Conservation (phyloP, 805 yeast genomes). For the Candida piceae region DNA sequence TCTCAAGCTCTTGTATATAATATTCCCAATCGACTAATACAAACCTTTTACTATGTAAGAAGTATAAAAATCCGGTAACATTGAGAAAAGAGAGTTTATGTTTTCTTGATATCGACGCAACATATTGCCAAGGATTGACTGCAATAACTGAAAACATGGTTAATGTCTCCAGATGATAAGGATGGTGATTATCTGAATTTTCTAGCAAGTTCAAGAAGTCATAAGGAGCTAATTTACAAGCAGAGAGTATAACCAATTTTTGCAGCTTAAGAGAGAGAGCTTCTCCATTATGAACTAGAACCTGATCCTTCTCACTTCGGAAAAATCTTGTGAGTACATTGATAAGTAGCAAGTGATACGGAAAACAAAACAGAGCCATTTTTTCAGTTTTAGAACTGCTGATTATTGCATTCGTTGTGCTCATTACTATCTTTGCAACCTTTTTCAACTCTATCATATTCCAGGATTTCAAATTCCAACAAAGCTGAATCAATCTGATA, state of each 20-base stretch:
- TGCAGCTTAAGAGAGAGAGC: constrained; percentile 1
- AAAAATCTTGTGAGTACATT: constrained; percentile 15
- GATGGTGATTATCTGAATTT: constrained; percentile 6
- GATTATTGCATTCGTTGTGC: constrained; percentile 6
- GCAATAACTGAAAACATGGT: constrained; percentile 15
- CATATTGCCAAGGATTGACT: constrained; percentile 24
- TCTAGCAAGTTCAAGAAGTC: constrained; percentile 12
- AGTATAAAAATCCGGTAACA: constrained; percentile 22
- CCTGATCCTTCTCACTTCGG: constrained; percentile 3
- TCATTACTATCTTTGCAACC: constrained; percentile 14
- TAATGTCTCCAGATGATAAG: constrained; percentile 19
- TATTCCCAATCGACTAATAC: constrained; percentile 29
- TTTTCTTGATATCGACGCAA: constrained; percentile 12
- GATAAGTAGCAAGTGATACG: constrained; percentile 20
- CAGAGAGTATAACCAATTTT: constrained; percentile 10
- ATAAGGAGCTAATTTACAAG: constrained; percentile 16
- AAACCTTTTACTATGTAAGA: constrained; percentile 18
- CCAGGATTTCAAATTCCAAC: constrained; percentile 17
- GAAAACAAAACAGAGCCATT: constrained; percentile 13
- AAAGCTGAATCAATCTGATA: constrained; percentile 21
- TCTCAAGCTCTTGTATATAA: constrained; percentile 19
- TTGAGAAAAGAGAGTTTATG: constrained; percentile 11
- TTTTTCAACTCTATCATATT: constrained; percentile 7
- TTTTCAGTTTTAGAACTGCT: constrained; percentile 7
- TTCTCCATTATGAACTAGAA: constrained; percentile 5